Conservation (phyloP, 2,329 filamentous ascomycete genomes). For the Aureobasidium sp. region DNA sequence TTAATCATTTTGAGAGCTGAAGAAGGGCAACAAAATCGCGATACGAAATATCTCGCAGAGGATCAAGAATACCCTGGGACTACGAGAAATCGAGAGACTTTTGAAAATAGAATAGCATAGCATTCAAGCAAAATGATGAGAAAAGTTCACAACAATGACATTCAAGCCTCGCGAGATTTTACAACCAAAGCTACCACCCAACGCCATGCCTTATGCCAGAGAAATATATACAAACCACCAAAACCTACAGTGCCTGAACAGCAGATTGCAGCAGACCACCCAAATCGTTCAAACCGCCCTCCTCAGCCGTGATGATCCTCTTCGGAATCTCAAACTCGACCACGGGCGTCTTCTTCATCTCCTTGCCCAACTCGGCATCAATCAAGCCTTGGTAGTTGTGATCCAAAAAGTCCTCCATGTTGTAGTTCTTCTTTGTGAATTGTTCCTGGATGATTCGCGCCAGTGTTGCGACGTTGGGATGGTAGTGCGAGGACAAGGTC, state of each 20-base stretch:
- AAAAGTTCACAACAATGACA: background rate
- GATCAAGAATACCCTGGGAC: background rate
- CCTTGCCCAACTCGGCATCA: conserved; percentile 74
- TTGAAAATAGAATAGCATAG: conserved; percentile 1
- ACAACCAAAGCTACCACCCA: background rate
- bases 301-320: conserved; percentile 55
- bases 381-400: conserved; percentile 83
- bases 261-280: conserved; percentile 24
- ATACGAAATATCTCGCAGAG: background rate
- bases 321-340: conserved; percentile 94
- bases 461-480: conserved; percentile 91
- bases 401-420: conserved; percentile 94
- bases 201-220: background rate
- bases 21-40: background rate
- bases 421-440: conserved; percentile 93
- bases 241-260: conserved; percentile 17
- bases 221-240: background rate
- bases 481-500: conserved; percentile 85
- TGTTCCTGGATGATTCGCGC: conserved; percentile 92
- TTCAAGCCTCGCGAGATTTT: background rate
- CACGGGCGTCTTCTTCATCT: conserved; percentile 77
- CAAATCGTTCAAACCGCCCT: conserved; percentile 24
- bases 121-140: background rate
- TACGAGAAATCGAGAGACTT: background rate
- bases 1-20: background rate